Base-by-base conservation (phyloP, 2,329 filamentous ascomycete species). In the Thielaviopsis ethacetica region DNA sequence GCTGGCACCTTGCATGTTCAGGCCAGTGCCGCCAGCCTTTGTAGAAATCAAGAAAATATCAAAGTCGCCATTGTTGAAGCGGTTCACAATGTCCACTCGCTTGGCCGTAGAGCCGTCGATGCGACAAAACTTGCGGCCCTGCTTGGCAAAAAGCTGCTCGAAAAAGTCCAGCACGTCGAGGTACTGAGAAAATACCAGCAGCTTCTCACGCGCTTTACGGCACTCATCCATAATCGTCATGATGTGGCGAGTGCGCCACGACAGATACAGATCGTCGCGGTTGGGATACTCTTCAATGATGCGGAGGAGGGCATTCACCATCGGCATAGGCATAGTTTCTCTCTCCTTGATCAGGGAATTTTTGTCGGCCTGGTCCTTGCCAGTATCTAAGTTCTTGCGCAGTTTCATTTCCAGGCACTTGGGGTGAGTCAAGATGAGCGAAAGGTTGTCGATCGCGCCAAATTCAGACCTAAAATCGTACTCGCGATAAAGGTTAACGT, bases 1-100 rank as follows among this genome's bases (percentile, higher is more conserved):
- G 67, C 90, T 95, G 1, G 91, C 91, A 1, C 85, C 84, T 49
- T 81, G 80, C 13, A 96, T 85, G 62, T 96, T 96, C 55, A 95
- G 74, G 0, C 91, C 91, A 1, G 90, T 73, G 0, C 89, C 88
- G 22, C 90, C 91, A 9, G 91, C 88, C 61, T 71, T 82, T 0
- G 89, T 95, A 0, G 89, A 95, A 59, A 95, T 89, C 1, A 96
- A 73, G 66, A 88, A 88, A 0, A 94, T 75, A 24, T 82, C 76
- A 1, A 71, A 68, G 2, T 70, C 63, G 0, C 72, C 73, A 0
- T 67, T 66, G 64, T 93, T 91, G 74, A 95, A 95, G 0, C 71
- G 67, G 62, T 87, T 86, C 9, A 85, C 79, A 49, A 79, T 70
- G 1, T 69, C 67, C 67, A 89, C 85, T 10, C 91, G 82, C 50